Percentiles rank a stretch among this genome's conserved stretches.
phyloP scores from a whole-genome alignment of 352 stramenopile genomes.

The Globisporangium nodosum region DNA sequence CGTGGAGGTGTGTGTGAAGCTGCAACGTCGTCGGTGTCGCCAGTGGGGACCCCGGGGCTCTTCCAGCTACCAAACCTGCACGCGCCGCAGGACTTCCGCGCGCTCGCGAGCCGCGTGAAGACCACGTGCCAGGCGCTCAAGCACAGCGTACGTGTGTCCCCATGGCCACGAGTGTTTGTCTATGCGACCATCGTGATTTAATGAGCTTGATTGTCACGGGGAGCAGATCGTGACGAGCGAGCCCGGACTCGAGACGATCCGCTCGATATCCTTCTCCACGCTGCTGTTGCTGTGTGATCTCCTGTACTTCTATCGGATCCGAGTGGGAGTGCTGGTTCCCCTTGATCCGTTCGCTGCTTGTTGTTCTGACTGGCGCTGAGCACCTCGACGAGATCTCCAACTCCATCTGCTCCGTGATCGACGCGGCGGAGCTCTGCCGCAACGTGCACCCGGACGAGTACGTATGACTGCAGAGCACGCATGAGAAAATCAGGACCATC shows the following conservation, averaged over 20 bases:
- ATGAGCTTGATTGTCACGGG: neutral
- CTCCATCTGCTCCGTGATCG: conserved; percentile 93
- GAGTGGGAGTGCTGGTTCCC: conserved; percentile 5
- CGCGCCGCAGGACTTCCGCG: conserved; percentile 49
- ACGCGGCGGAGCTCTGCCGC: conserved; percentile 93
- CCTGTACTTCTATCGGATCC: neutral
- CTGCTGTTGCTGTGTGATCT: neutral
- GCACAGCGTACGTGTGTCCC: conserved; percentile 30
- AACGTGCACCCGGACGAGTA: conserved; percentile 89
- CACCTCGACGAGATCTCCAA: conserved; percentile 94
- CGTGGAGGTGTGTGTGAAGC: neutral
- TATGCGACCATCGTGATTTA: neutral
- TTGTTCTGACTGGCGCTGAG: conserved; percentile 4
- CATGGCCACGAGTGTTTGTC: neutral
- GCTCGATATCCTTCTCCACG: conserved; percentile 36
- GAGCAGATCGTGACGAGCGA: conserved; percentile 39
- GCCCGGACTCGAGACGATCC: conserved; percentile 64
- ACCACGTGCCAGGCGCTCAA: conserved; percentile 48
- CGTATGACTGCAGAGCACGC: neutral
- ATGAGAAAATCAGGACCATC: neutral
- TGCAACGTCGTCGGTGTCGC: neutral
- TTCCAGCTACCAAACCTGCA: conserved; percentile 69
- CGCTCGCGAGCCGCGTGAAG: conserved; percentile 55
- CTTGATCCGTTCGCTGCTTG: conserved; percentile 1
- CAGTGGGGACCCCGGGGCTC: conserved; percentile 31